Percentiles rank a stretch among this genome's conserved stretches.
phyloP scores from a whole-genome alignment of 2,329 filamentous ascomycete species.

The Colletotrichum gloeosporioides region DNA sequence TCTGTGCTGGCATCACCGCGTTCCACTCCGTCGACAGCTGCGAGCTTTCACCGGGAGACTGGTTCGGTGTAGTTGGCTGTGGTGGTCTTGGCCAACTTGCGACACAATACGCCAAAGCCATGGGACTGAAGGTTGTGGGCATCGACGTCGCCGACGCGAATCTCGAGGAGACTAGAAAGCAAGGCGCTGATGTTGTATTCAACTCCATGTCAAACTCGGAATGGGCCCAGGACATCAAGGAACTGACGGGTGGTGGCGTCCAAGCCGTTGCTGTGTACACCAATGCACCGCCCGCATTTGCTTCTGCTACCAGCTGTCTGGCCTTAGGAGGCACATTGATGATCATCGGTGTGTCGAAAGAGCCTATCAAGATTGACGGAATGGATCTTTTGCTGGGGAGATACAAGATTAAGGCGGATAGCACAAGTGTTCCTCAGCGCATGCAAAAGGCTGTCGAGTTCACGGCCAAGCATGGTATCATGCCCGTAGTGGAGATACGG shows the following conservation, averaged over 20 bases:
- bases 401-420: slow-evolving; percentile 46
- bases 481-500: slow-evolving; percentile 41
- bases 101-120: slow-evolving; percentile 50
- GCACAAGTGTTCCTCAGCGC: slow-evolving; percentile 44
- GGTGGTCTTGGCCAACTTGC: slow-evolving; percentile 52
- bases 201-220: slow-evolving; percentile 43
- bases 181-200: slow-evolving; percentile 46
- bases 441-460: slow-evolving; percentile 49
- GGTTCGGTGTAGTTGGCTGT: slow-evolving; percentile 48
- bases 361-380: slow-evolving; percentile 38
- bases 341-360: slow-evolving; percentile 45
- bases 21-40: slow-evolving; percentile 44
- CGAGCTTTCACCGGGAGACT: slow-evolving; percentile 38
- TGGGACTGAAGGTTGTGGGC: slow-evolving; percentile 46
- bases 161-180: slow-evolving; percentile 40
- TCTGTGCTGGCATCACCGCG: slow-evolving; percentile 56
- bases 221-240: slow-evolving; percentile 43
- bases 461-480: slow-evolving; percentile 44
- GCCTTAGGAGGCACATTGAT: slow-evolving; percentile 43
- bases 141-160: slow-evolving; percentile 49
- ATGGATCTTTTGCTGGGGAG: slow-evolving; percentile 44
- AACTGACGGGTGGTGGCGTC: slow-evolving; percentile 43
- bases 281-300: slow-evolving; percentile 40
- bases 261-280: slow-evolving; percentile 48
- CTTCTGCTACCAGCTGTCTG: slow-evolving; percentile 38